Conservation (phyloP, 2,329 filamentous ascomycete genomes). For the Arthrobotrys conoides region DNA sequence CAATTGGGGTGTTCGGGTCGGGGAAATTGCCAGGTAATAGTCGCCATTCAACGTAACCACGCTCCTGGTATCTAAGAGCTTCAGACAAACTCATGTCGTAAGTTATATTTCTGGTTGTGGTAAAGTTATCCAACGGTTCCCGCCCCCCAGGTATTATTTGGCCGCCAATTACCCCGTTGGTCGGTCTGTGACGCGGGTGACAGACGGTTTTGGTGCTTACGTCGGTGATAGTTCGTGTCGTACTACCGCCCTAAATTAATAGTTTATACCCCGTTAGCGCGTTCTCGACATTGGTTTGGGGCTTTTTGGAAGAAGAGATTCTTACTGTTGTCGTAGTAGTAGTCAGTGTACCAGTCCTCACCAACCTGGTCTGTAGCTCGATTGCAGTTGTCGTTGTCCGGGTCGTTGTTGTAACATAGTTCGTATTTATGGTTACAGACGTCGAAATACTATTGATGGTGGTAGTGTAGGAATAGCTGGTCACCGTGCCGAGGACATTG, state of each 20-base stretch:
- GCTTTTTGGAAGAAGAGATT: neutral
- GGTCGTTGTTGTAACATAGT: neutral
- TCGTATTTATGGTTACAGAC: neutral
- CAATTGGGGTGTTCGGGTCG: neutral
- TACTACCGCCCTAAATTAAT: neutral
- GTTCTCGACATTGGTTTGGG: neutral
- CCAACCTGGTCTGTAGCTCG: neutral
- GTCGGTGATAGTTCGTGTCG: no score
- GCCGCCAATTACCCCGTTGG: neutral
- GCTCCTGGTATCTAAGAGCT: neutral
- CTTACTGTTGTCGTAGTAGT: slow-evolving; percentile 18
- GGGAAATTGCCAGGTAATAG: neutral
- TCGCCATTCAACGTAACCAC: slow-evolving; percentile 2
- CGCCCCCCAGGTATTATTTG: neutral
- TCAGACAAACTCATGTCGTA: neutral
- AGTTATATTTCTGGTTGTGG: neutral
- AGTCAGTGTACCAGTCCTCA: neutral
- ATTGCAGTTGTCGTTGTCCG: neutral
- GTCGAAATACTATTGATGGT: slow-evolving; percentile 2
- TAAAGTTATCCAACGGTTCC: slow-evolving; percentile 21
- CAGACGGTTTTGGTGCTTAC: slow-evolving; percentile 16
- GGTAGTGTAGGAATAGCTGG: slow-evolving; percentile 21
- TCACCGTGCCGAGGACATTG: slow-evolving; percentile 12
- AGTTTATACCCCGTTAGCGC: no score
- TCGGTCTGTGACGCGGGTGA: slow-evolving; percentile 4